Base-by-base conservation (phyloP, 164 flowering plant genomes). In the Malania oleifera region DNA sequence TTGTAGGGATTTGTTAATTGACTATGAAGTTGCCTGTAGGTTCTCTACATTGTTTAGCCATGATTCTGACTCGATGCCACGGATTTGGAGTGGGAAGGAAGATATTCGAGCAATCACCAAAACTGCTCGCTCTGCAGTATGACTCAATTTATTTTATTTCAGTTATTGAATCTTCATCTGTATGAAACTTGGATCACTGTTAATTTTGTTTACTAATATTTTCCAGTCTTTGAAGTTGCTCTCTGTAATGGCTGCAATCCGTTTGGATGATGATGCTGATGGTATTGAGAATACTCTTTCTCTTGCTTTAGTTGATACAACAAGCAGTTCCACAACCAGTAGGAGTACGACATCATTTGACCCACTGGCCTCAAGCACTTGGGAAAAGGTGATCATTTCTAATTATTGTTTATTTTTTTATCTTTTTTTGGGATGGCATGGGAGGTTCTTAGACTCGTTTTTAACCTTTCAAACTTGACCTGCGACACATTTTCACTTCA, bases 21-120 rank as follows among this genome's bases (percentile, higher is more conserved):
- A 63, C 57, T 62, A 7, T 28, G 11, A 62, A 25, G 51, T 37
- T 63, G 23, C 22, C 55, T 61, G 14, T 83, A 95, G 99, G 77
- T 95, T 95, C 67, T 51, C 95, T 22, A 82, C 84, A 63, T 60
- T 91, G 60, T 95, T 95, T 68, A 87, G 85, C 72, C 91, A 75
- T 74, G 99, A 95, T 69, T 67, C 91, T 58, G 99, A 95, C 46
- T 91, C 96, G 59, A 95, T 95, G 93, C 99, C 99, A 29, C 83
- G 97, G 24, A 80, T 91, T 57, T 91, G 99, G 99, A 95, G 86
- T 25, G 99, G 96, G 56, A 89, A 87, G 48, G 99, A 95, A 73
- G 99, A 95, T 50, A 81, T 91, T 39, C 75, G 92, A 56, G 78
- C 89, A 66, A 91, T 91, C 53, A 91, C 99, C 25, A 89, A 87